Conservation (phyloP, 768 basidiomycete species). For the Amyloporia xantha region DNA sequence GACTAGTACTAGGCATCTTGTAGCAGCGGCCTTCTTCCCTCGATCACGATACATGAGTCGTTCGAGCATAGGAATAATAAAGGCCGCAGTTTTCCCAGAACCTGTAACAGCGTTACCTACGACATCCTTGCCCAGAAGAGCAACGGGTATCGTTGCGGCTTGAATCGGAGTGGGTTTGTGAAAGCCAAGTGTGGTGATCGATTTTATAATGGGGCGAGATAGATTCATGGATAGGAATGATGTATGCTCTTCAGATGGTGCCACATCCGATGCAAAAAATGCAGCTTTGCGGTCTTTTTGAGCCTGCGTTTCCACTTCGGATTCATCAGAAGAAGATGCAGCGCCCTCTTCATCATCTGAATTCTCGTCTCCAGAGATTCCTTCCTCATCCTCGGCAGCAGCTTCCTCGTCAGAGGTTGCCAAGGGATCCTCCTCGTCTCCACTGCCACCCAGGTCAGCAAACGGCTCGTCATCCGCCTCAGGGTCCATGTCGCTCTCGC, state of each 20-base stretch:
- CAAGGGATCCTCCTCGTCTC: slow-evolving; percentile 33
- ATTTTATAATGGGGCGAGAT: slow-evolving; percentile 89
- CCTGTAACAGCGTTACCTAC: slow-evolving; percentile 96
- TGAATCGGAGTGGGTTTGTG: slow-evolving; percentile 92
- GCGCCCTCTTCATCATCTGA: slow-evolving; percentile 33
- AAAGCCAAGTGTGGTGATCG: slow-evolving; percentile 78
- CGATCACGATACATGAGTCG: slow-evolving; percentile 89
- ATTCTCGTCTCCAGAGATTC: slow-evolving; percentile 20
- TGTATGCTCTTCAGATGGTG: slow-evolving; percentile 45
- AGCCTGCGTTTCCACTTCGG: slow-evolving; percentile 51
- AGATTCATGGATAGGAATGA: slow-evolving; percentile 94
- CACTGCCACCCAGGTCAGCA: slow-evolving; percentile 14
- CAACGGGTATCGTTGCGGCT: slow-evolving; percentile 87
- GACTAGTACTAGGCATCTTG: slow-evolving; percentile 85
- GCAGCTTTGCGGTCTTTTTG: slow-evolving; percentile 73
- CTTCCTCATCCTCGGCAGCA: slow-evolving; percentile 16
- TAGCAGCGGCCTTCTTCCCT: slow-evolving; percentile 78
- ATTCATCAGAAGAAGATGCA: slow-evolving; percentile 56
- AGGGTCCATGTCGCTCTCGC: slow-evolving; percentile 30
- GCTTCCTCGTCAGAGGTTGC: slow-evolving; percentile 38
- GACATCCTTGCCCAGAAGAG: slow-evolving; percentile 90
- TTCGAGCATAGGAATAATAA: slow-evolving; percentile 91
- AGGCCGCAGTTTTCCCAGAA: slow-evolving; percentile 97
- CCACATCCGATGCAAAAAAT: slow-evolving; percentile 66
- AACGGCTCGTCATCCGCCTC: slow-evolving; percentile 29